Evolutionary conservation across 2,329 filamentous ascomycete species (phyloP).

Genomic region (Dactylellina leptospora): DNA sequence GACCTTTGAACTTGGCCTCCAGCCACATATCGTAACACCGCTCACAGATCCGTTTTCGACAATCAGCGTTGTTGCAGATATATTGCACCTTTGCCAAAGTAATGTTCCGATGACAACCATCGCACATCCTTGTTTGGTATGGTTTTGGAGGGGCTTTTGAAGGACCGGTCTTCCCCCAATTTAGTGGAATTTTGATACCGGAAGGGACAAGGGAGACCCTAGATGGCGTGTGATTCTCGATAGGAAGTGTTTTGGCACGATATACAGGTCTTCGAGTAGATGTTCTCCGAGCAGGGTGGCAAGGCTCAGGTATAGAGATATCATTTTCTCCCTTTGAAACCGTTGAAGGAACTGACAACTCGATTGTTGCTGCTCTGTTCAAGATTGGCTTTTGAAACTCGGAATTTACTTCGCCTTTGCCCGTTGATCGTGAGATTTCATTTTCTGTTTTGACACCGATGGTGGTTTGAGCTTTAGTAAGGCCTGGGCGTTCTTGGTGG

Average conservation of each 20-base stretch:
- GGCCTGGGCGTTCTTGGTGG: constrained; percentile 20
- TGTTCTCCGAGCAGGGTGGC: not conserved
- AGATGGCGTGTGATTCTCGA: constrained; percentile 20
- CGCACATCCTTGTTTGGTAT: constrained; percentile 37
- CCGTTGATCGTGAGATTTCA: not conserved
- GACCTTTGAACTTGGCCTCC: constrained; percentile 26
- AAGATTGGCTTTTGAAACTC: constrained; percentile 2
- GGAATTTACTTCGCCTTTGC: not conserved
- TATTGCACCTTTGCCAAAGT: constrained; percentile 42
- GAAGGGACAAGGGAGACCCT: constrained; percentile 19
- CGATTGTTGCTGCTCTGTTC: constrained; percentile 15
- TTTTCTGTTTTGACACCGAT: constrained; percentile 10
- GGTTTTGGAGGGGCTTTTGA: constrained; percentile 20
- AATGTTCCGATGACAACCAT: constrained; percentile 37
- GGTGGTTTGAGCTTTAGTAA: constrained; percentile 24
- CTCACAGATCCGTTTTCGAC: constrained; percentile 30
- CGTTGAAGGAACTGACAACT: not conserved
- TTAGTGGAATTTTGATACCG: constrained; percentile 9
- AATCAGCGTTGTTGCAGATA: constrained; percentile 33
- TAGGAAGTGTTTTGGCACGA: constrained; percentile 22
- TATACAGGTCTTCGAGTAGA: not conserved
- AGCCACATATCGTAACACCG: constrained; percentile 39
- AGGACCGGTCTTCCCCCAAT: constrained; percentile 7
- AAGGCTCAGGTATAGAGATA: not conserved
- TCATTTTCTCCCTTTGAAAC: constrained; percentile 6